Evolutionary conservation across 78 protist species (phyloP).

Genomic region (Cyanophora paradoxa): DNA sequence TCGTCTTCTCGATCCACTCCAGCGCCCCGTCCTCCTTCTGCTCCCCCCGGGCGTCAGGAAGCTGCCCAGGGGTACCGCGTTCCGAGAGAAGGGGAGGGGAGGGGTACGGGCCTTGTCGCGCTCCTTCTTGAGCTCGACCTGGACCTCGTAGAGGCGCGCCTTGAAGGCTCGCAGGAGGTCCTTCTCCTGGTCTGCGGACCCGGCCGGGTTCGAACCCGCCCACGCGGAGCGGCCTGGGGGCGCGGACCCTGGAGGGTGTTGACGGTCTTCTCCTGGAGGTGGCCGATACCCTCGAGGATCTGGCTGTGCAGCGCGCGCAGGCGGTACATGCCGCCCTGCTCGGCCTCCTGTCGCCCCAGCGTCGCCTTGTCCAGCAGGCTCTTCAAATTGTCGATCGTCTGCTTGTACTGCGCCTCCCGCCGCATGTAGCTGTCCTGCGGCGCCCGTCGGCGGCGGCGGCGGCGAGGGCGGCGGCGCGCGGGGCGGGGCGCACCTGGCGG

Average conservation of each 20-base stretch:
- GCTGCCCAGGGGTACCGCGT: too few species aligned
- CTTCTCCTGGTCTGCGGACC: not conserved
- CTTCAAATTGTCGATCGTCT: not conserved
- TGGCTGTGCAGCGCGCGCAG: not conserved
- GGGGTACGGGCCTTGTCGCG: not conserved
- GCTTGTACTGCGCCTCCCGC: not conserved
- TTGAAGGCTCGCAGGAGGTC: slow-evolving; percentile 18
- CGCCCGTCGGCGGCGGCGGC: too few species aligned
- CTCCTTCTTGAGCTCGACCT: slow-evolving; percentile 13
- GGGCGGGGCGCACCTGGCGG: too few species aligned
- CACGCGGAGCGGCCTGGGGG: too few species aligned
- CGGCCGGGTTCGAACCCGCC: too few species aligned
- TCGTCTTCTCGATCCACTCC: slow-evolving; percentile 2
- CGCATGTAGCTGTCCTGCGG: too few species aligned
- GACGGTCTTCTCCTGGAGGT: not conserved
- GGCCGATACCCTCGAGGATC: not conserved
- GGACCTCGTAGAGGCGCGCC: slow-evolving; percentile 17
- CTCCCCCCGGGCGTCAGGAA: too few species aligned
- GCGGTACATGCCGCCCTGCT: not conserved
- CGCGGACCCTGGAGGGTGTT: not conserved
- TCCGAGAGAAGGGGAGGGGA: too few species aligned
- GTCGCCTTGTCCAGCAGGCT: not conserved
- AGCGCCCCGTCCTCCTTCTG: too few species aligned
- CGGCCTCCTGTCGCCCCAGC: not conserved
- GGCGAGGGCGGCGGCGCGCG: too few species aligned